phyloP scores from a whole-genome alignment of 1,284 basidiomycete genomes.

The Sanghuangporus weigelae region DNA sequence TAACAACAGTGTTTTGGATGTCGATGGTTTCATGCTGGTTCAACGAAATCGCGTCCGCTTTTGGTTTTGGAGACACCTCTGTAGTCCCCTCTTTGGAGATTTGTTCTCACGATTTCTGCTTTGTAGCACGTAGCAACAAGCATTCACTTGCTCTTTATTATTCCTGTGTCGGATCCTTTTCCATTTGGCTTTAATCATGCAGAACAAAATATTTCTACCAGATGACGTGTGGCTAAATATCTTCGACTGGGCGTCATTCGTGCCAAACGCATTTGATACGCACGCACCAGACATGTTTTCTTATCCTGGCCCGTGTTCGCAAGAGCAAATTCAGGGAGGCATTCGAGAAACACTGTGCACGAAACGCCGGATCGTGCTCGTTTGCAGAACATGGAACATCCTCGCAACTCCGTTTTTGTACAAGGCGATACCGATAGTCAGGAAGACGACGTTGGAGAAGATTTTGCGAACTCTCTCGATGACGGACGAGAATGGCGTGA shows the following conservation, averaged over 20 bases:
- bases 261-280: constrained; percentile 25
- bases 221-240: constrained; percentile 34
- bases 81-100: no score
- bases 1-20: background rate
- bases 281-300: constrained; percentile 24
- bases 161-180: no score
- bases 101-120: no score
- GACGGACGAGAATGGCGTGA: background rate
- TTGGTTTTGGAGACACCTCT: no score
- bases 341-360: constrained; percentile 26
- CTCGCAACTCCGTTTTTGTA: constrained; percentile 31
- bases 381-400: constrained; percentile 35
- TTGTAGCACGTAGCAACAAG: no score
- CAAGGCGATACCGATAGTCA: background rate
- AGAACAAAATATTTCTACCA: constrained; percentile 23
- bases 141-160: no score
- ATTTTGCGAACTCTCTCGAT: background rate
- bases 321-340: constrained; percentile 10
- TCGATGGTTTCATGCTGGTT: background rate
- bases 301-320: constrained; percentile 12
- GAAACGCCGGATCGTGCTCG: constrained; percentile 31
- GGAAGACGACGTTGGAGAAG: background rate
- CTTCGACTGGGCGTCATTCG: constrained; percentile 28
- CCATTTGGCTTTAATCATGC: background rate
- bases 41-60: background rate